Percentiles rank a stretch among this genome's conserved stretches.
Evolutionary conservation across 1,139 yeast species (phyloP).

Genomic region (Blastobotrys elegans): DNA sequence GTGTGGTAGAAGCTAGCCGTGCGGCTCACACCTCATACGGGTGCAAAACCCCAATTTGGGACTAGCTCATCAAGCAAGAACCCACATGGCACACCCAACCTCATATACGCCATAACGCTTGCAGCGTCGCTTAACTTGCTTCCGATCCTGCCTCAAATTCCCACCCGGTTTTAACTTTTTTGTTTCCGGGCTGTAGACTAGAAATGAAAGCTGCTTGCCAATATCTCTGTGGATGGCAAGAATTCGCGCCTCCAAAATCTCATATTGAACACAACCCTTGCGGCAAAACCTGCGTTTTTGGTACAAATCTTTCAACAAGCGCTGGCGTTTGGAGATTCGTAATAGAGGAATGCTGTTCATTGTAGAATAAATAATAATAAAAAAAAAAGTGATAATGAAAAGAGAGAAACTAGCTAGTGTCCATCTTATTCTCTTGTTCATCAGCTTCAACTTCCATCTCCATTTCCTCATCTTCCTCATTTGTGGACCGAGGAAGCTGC

Average conservation of each 20-base stretch:
- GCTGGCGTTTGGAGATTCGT: not conserved
- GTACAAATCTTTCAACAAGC: not conserved
- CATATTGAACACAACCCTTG: not conserved
- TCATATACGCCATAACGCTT: not conserved
- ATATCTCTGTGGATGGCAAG: not conserved
- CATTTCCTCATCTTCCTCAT: slow-evolving; percentile 11
- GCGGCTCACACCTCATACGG: too few species aligned
- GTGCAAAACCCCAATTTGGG: too few species aligned
- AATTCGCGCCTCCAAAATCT: not conserved
- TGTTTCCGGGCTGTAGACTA: too few species aligned
- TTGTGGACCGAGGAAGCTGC: slow-evolving; percentile 12
- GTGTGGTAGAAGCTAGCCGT: too few species aligned
- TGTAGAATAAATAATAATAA: not conserved
- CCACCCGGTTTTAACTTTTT: too few species aligned
- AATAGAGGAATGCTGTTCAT: not conserved
- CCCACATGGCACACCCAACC: not conserved
- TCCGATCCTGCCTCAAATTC: too few species aligned
- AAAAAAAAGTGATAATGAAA: too few species aligned
- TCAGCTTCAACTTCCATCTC: slow-evolving; percentile 1
- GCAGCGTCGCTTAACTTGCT: too few species aligned
- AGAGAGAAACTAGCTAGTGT: slow-evolving; percentile 2
- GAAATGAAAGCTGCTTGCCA: not conserved
- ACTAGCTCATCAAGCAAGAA: too few species aligned
- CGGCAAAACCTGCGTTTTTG: not conserved
- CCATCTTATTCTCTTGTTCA: slow-evolving; percentile 5